Evolutionary conservation across 2,329 filamentous ascomycete species (phyloP), one percentile per base, ranked within the genome.

Genomic region (Diaporthe sp.): DNA sequence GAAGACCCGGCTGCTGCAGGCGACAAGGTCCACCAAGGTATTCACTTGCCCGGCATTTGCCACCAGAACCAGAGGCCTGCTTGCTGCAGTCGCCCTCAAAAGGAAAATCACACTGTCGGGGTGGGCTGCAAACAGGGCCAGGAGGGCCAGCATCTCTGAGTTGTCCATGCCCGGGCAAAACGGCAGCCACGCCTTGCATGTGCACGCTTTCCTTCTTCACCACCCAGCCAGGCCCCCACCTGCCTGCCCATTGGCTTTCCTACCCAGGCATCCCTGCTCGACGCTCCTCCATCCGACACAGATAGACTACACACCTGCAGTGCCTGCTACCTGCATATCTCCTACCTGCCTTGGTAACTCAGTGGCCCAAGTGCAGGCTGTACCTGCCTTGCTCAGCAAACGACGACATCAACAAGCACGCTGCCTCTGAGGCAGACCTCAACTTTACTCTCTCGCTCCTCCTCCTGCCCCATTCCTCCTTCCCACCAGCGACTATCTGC

Each of bases 181-280:
- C 30, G 30, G 30, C 22, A 33, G 28, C 42, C 61, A 40, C 45
- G 33, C 45, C 30, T 67, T 40, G 64, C 64, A 52, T 52, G 30
- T 19, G 15, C 45, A 35, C 15, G 64, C 45, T 67, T 67, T 52
- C 33, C 45, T 67, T 67, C 45, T 67, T 67, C 45, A 38, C 47
- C 19, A 15, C 57, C 40, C 45, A 12, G 57, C 40, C 61, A 50
- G 58, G 42, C 42, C 9, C 28, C 38, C 35, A 35, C 13, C 38
- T 30, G 40, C 30, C 25, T 45, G 35, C 52, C 28, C 68, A 71
- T 50, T 71, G 68, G 54, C 40, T 40, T 33, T 50, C 3, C 33
- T 47, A 40, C 30, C 40, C 42, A 35, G 40, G 38, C 67, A 47
- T 30, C 57, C 68, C 55, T 45, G 69, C 58, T 35, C 25, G 25